A percentile compares a stretch with the other conserved stretches of the same genome.
These are phyloP conservation scores for Venturia oleaginea DNA, from an alignment of 2,329 filamentous ascomycete genomes.

Conservation along the genomic window DNA sequence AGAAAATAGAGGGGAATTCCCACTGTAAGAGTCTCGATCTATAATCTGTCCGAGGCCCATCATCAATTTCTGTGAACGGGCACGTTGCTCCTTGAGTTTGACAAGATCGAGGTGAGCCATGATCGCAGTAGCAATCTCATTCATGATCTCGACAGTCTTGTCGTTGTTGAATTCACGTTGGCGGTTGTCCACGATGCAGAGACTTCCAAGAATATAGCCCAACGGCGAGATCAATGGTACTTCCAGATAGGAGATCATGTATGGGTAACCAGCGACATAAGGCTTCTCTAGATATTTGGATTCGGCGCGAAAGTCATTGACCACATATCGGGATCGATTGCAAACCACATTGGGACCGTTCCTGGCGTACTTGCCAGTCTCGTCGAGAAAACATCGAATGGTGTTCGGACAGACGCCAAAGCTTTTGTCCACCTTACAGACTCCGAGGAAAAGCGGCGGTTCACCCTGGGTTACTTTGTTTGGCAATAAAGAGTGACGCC, in stretches of 20 bases:
- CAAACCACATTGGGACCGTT: conserved; percentile 2
- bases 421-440: neutral
- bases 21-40: conserved; percentile 6
- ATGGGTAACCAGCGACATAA: conserved; percentile 24
- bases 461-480: neutral
- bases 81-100: conserved; percentile 14
- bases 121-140: conserved; percentile 17
- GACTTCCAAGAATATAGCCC: conserved; percentile 25
- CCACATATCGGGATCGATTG: neutral
- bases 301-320: conserved; percentile 21
- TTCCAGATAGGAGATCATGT: conserved; percentile 25
- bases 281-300: conserved; percentile 21
- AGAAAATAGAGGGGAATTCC: neutral
- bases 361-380: neutral
- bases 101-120: conserved; percentile 18
- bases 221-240: conserved; percentile 25
- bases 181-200: conserved; percentile 26
- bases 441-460: conserved; percentile 5
- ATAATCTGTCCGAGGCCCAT: conserved; percentile 18
- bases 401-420: conserved; percentile 11
- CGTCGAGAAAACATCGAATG: conserved; percentile 6
- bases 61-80: conserved; percentile 16
- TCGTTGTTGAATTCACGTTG: conserved; percentile 17
- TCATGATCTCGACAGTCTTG: conserved; percentile 16
- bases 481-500: neutral